Conservation (phyloP, 2,329 filamentous ascomycete species). For the Didymella keratinophila region DNA sequence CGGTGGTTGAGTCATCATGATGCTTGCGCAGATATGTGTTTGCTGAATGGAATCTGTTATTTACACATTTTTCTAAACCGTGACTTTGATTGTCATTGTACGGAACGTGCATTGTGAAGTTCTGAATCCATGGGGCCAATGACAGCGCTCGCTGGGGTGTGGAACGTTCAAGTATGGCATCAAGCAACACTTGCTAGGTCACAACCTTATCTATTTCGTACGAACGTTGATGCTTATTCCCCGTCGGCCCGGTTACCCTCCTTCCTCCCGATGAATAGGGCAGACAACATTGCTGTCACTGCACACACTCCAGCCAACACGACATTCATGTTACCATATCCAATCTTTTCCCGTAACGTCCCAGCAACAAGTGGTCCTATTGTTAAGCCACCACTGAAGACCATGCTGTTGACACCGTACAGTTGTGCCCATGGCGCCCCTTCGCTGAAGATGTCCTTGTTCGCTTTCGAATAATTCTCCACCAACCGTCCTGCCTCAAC, state of each 20-base stretch:
- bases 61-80: too few relatives aligned
- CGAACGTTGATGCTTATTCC: background rate
- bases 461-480: conserved; percentile 63
- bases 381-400: conserved; percentile 67
- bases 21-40: too few relatives aligned
- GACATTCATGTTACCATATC: conserved; percentile 65
- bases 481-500: conserved; percentile 66
- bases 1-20: too few relatives aligned
- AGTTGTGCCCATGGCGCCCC: conserved; percentile 70
- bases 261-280: conserved; percentile 54
- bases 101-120: too few relatives aligned
- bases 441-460: conserved; percentile 62
- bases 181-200: too few relatives aligned
- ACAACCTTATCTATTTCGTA: too few relatives aligned
- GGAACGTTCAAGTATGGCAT: too few relatives aligned
- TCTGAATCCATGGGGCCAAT: too few relatives aligned
- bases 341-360: conserved; percentile 58
- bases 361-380: conserved; percentile 67
- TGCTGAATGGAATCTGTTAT: too few relatives aligned
- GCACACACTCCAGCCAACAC: conserved; percentile 58
- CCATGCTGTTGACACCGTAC: conserved; percentile 70
- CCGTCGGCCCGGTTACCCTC: background rate
- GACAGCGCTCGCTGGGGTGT: too few relatives aligned
- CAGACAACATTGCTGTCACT: conserved; percentile 55
- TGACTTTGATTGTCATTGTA: too few relatives aligned